Percentiles rank a stretch among this genome's conserved stretches.
These are phyloP conservation scores for Exserohilum rostratum DNA, from an alignment of 2,329 filamentous ascomycete species.

Conservation along the genomic window DNA sequence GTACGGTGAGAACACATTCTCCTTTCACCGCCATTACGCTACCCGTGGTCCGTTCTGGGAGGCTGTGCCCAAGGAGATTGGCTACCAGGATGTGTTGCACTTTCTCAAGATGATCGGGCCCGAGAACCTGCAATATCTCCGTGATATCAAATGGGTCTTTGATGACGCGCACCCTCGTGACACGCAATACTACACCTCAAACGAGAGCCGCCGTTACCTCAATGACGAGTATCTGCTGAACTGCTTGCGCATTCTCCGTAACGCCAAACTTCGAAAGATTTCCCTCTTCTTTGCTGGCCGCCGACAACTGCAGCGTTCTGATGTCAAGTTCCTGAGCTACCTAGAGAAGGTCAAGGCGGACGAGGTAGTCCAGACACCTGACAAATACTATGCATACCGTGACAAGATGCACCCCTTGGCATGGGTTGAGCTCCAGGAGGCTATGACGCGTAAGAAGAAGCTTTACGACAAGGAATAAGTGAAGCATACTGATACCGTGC, in stretches of 20 bases:
- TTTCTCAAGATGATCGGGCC: conserved; percentile 57
- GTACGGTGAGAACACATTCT: conserved; percentile 58
- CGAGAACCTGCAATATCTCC: conserved; percentile 54
- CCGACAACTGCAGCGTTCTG: conserved; percentile 38
- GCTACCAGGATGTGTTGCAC: conserved; percentile 53
- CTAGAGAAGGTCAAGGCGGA: conserved; percentile 54
- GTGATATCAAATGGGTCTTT: conserved; percentile 53
- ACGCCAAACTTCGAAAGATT: conserved; percentile 52
- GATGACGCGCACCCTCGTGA: conserved; percentile 54
- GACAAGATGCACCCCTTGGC: conserved; percentile 45
- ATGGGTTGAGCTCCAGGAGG: conserved; percentile 39
- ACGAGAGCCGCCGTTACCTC: conserved; percentile 56
- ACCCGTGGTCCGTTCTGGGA: conserved; percentile 51
- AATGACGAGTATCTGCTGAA: conserved; percentile 56
- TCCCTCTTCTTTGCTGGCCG: conserved; percentile 53
- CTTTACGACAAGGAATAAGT: conserved; percentile 35
- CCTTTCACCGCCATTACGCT: conserved; percentile 49
- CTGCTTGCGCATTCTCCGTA: conserved; percentile 52
- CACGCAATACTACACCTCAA: conserved; percentile 46
- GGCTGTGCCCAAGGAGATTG: conserved; percentile 53
- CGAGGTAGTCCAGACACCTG: conserved; percentile 39
- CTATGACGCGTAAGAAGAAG: conserved; percentile 47
- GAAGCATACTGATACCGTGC: neutral
- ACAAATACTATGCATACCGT: conserved; percentile 20
- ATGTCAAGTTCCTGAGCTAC: conserved; percentile 53